Percentiles rank a stretch among this genome's conserved stretches.
Conservation (phyloP, 2,329 filamentous ascomycete species). For the Lasiodiplodia citricola region DNA sequence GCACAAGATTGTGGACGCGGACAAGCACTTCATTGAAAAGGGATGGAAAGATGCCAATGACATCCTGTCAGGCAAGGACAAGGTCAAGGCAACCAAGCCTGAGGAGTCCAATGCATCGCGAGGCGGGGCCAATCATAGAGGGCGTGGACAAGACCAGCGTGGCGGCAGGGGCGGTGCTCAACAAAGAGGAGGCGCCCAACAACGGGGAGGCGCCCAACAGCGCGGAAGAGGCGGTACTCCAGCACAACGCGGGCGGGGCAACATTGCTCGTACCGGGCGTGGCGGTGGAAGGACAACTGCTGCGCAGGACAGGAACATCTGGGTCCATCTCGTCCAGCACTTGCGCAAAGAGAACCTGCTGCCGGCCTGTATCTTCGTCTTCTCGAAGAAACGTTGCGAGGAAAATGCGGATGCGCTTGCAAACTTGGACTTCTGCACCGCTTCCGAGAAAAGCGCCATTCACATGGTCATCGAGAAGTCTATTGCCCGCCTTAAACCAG, state of each 20-base stretch:
- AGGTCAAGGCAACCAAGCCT: constrained; percentile 64
- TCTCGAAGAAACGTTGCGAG: constrained; percentile 97
- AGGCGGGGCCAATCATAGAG: constrained; percentile 53
- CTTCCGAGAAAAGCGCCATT: constrained; percentile 91
- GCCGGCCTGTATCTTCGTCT: constrained; percentile 96
- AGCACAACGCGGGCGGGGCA: constrained; percentile 68
- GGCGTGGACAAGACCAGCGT: constrained; percentile 60
- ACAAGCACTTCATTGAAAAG: constrained; percentile 88
- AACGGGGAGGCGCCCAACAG: constrained; percentile 55
- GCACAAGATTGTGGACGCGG: constrained; percentile 90
- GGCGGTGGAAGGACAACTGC: constrained; percentile 85
- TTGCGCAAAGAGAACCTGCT: constrained; percentile 85
- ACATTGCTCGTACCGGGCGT: constrained; percentile 87
- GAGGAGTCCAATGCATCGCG: constrained; percentile 59
- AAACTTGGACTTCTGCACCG: constrained; percentile 93
- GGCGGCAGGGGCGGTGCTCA: constrained; percentile 60
- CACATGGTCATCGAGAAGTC: constrained; percentile 98
- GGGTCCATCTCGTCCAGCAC: constrained; percentile 94
- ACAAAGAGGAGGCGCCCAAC: constrained; percentile 58
- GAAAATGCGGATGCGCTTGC: constrained; percentile 95
- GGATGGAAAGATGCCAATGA: constrained; percentile 95
- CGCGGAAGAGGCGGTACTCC: constrained; percentile 60
- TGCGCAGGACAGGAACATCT: constrained; percentile 93
- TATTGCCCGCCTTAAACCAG: constrained; percentile 84
- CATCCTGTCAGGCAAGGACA: constrained; percentile 80